Percentiles rank a stretch among this genome's conserved stretches.
Evolutionary conservation across 345 rosid species (phyloP).

Genomic region (Viola odorata): DNA sequence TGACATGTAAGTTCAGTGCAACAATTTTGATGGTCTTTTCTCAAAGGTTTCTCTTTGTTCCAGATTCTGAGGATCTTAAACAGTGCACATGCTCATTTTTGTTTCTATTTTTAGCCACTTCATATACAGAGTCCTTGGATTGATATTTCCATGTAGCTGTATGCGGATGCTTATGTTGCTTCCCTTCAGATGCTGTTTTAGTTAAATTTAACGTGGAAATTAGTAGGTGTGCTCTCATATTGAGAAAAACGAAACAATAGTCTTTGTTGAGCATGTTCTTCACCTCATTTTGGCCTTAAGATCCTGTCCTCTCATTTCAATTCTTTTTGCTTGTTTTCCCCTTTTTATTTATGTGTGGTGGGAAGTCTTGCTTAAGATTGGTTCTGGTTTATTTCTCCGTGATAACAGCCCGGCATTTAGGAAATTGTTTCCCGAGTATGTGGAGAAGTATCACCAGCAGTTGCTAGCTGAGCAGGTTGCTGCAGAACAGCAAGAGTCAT

Average conservation of each 20-base stretch:
- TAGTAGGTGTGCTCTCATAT: no score
- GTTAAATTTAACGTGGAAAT: no score
- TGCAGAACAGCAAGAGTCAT: constrained; percentile 34
- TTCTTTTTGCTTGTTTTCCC: background rate
- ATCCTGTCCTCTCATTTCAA: background rate
- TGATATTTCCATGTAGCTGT: no score
- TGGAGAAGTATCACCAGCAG: constrained; percentile 66
- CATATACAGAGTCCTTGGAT: no score
- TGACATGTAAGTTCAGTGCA: constrained; percentile 63
- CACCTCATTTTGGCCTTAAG: background rate
- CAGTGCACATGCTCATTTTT: background rate
- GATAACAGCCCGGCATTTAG: constrained; percentile 68
- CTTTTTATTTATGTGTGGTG: background rate
- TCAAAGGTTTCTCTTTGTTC: background rate
- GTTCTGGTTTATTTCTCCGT: constrained; percentile 4
- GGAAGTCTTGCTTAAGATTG: background rate
- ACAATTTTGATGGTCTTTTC: background rate
- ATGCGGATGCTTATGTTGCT: no score
- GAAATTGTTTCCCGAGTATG: constrained; percentile 89
- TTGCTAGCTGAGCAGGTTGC: constrained; percentile 47
- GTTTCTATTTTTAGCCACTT: no score
- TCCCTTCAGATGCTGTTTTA: no score
- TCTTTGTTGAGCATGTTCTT: background rate
- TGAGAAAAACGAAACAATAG: no score
- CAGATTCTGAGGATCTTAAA: background rate